Evolutionary conservation across 1,139 yeast genomes (phyloP), one percentile per base, ranked within the genome.

Genomic region (Kodamaea ohmeri): DNA sequence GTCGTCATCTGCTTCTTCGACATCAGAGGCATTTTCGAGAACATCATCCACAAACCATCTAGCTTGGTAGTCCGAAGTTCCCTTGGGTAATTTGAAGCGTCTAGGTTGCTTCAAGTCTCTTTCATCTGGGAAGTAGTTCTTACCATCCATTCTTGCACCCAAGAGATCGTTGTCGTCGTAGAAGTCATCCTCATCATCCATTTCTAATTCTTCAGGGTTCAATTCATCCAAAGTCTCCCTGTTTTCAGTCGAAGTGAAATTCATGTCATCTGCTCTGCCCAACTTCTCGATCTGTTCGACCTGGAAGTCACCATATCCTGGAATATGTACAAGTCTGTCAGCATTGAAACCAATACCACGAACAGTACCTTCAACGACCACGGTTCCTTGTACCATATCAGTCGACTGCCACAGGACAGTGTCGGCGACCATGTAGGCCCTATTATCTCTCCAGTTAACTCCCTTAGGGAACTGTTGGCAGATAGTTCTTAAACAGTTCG

Each of bases 11-110:
- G 60, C 76, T 20, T 81, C 77, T 46, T 74, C 80, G 27, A 73
- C 76, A 35, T 76, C 78, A 24, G 75, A 76, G 52, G 67, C 68
- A 13, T 62, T 66, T 43, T 68, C 75, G 37, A 73, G 60, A 21
- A 67, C 71, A 46, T 71, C 76, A 42, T 71, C 94, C 36, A 88
- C 66, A 51, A 85, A 76, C 98, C 98, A 92, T 56, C 87, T 79
- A 6, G 96, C 87, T 64, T 92, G 98, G 58, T 90, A 90, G 42
- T 85, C 95, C 0, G 97, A 89, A 34, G 95, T 83, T 16, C 97
- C 97, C 53, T 77, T 77, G 14, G 97, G 97, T 21, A 87, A 67
- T 51, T 69, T 56, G 44, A 52, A 56, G 40, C 55, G 63, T 61
- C 40, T 56, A 44, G 25, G 50, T 39, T 29, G 56, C 48, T 44